phyloP scores from a whole-genome alignment of 176 grass and related monocot genomes.

The Thalia dealbata region DNA sequence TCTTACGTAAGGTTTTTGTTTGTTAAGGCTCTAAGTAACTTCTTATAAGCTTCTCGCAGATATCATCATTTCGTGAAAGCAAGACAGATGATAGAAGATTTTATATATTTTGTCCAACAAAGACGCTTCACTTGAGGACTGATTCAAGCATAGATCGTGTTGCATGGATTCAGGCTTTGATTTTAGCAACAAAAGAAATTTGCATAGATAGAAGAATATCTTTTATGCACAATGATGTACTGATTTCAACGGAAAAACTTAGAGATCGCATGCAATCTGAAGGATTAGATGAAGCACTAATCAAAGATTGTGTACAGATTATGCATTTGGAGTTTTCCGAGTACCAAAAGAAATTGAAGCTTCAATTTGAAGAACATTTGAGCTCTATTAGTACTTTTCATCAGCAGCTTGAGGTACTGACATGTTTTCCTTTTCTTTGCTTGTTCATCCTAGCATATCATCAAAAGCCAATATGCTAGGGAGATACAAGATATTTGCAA shows the following conservation, averaged over 20 bases:
- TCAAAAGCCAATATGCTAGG: no score
- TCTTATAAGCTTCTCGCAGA: conserved; percentile 32
- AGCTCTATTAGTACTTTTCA: conserved; percentile 52
- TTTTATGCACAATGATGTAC: conserved; percentile 30
- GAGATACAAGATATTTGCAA: neutral
- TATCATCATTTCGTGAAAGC: conserved; percentile 95
- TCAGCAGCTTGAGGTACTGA: conserved; percentile 54
- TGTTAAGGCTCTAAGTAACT: conserved; percentile 18
- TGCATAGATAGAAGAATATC: conserved; percentile 31
- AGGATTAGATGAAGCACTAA: conserved; percentile 50
- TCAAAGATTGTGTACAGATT: conserved; percentile 84
- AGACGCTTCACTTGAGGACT: conserved; percentile 81
- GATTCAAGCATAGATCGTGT: conserved; percentile 68
- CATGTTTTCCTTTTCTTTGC: neutral
- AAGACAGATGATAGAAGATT: conserved; percentile 88
- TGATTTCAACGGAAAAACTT: conserved; percentile 69
- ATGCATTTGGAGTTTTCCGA: conserved; percentile 68
- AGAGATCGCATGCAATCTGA: conserved; percentile 64
- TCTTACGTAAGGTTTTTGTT: neutral
- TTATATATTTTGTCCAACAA: conserved; percentile 77
- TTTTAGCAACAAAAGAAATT: conserved; percentile 56
- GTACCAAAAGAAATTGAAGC: conserved; percentile 54
- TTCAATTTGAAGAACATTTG: conserved; percentile 58
- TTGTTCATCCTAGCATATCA: neutral
- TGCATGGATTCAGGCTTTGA: conserved; percentile 85